These are phyloP conservation scores for Fraxinus dipetala DNA, from an alignment of 305 asterid species.

Conservation along the genomic window DNA sequence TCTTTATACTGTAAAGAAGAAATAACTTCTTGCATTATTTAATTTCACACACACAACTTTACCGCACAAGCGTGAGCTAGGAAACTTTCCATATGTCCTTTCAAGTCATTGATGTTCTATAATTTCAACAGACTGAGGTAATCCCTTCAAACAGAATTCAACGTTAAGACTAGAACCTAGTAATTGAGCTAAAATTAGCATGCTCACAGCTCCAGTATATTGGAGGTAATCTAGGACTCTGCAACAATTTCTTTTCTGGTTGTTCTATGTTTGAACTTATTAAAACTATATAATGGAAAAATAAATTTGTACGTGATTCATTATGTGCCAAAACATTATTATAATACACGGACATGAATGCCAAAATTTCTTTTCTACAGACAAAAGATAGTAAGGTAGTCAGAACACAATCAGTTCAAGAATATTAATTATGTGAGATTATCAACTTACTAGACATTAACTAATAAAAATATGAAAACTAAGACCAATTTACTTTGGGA, in stretches of 20 bases:
- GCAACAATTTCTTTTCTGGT: background rate
- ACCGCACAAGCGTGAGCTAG: background rate
- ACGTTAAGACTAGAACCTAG: background rate
- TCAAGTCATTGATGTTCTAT: background rate
- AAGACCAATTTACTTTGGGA: slow-evolving; percentile 3
- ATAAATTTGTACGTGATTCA: background rate
- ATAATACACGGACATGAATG: background rate
- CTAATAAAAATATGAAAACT: background rate
- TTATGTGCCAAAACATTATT: background rate
- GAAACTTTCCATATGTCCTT: background rate
- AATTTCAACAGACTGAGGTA: slow-evolving; percentile 11
- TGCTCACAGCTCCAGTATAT: background rate
- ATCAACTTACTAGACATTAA: slow-evolving; percentile 18
- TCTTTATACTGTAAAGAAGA: background rate
- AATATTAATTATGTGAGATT: background rate
- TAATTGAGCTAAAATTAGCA: slow-evolving; percentile 3
- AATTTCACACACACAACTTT: background rate
- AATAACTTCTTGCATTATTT: background rate
- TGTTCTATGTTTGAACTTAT: background rate
- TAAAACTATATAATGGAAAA: background rate
- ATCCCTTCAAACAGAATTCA: slow-evolving; percentile 2
- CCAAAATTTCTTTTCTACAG: background rate
- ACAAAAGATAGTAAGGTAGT: background rate
- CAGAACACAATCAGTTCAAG: background rate
- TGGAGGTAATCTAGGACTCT: background rate